Base-by-base conservation (phyloP, 179 eudicot species). In the Patellifolia procumbens region DNA sequence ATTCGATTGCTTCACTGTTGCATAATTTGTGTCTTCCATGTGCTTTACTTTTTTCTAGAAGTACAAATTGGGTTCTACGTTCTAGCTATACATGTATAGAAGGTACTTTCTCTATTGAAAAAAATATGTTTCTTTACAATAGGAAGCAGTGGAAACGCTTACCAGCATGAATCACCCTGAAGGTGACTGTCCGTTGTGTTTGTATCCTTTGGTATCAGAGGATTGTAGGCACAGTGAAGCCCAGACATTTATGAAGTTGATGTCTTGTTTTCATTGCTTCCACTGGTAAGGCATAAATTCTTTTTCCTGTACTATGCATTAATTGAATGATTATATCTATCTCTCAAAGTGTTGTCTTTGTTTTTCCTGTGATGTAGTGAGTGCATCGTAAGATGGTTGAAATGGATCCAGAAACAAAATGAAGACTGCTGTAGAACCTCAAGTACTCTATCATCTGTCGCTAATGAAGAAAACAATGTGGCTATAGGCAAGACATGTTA, bases 201-300 rank as follows among this genome's bases (percentile, higher is more conserved):
- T 94, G 84, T 79, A 82, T 86, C 92, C 97, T 67, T 86, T 94
- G 84, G 87, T 94, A 65, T 80, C 83, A 78, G 90, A 92, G 70
- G 88, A 86, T n/a, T n/a, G n/a, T 80, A 84, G 82, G 31, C 69
- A 80, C 19, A 64, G 64, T 85, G 81, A 77, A 37, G 46, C 83
- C 15, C 53, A 71, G 78, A 90, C 96, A 42, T 94, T 89, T 81
- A 94, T 94, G 98, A 94, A 94, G 85, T 83, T 94, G 81, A 94
- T 94, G 98, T 94, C 98, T 69, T 94, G 98, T 87, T 94, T 87
- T 75, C 98, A 94, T 78, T 94, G 98, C 90, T 94, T 94, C 81
- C 98, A 94, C 81, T 81, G 98, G 98, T 92, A 77, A 85, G 45
- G 22, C 43, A 60, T 43, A 37, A 32, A 74, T 60, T 20, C 68